Percentiles rank a stretch among this genome's conserved stretches.
phyloP scores from a whole-genome alignment of 345 rosid genomes.

The Heritiera littoralis region DNA sequence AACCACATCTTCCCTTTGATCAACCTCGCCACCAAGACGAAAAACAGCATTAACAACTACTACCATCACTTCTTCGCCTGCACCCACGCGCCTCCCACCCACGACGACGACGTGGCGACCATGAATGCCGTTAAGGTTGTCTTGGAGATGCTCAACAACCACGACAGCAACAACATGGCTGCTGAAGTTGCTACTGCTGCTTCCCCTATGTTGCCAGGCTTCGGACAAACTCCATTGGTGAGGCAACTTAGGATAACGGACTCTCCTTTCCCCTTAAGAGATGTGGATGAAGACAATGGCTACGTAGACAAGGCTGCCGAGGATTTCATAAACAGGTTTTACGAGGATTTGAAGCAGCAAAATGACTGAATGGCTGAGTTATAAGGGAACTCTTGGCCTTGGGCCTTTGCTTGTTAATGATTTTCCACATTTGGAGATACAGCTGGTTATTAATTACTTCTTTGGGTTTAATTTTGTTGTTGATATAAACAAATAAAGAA shows the following conservation, averaged over 20 bases:
- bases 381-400: background rate
- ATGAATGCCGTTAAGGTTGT: conserved; percentile 49
- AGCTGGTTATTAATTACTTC: too few relatives aligned
- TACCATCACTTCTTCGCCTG: conserved; percentile 54
- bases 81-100: conserved; percentile 60
- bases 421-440: background rate
- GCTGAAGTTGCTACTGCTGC: conserved; percentile 29
- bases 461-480: conserved; percentile 16
- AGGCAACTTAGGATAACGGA: conserved; percentile 88
- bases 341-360: conserved; percentile 64
- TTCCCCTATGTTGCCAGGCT: conserved; percentile 75
- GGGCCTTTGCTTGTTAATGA: background rate
- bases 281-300: conserved; percentile 49
- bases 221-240: conserved; percentile 74
- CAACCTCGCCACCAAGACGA: conserved; percentile 41
- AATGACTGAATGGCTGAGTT: conserved; percentile 30
- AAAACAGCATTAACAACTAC: conserved; percentile 25
- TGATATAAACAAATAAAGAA: conserved; percentile 2
- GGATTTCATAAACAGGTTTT: conserved; percentile 83
- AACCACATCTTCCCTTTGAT: conserved; percentile 51
- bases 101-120: conserved; percentile 47
- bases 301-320: conserved; percentile 72
- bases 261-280: conserved; percentile 82
- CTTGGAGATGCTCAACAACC: conserved; percentile 57
- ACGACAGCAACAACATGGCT: conserved; percentile 26